Conservation (phyloP, 306 rosid species). For the Vigna reflexopilosa region DNA sequence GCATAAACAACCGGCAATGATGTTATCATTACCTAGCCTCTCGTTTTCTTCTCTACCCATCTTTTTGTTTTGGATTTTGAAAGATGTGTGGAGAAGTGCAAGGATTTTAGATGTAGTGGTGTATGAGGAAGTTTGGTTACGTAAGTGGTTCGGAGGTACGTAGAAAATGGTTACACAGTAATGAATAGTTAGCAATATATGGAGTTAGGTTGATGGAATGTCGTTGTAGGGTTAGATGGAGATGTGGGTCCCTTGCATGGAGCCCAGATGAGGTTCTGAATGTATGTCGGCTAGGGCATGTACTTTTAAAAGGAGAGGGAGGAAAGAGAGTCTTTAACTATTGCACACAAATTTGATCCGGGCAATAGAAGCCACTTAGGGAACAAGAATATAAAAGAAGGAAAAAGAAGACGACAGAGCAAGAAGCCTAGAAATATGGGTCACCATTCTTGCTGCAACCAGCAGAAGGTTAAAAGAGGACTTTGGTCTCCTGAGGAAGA, state of each 20-base stretch:
- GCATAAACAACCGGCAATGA: constrained; percentile 55
- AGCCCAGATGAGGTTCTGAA: constrained; percentile 57
- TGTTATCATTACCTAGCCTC: background rate
- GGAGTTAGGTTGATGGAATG: constrained; percentile 66
- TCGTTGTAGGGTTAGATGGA: constrained; percentile 90
- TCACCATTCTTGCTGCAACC: constrained; percentile 97
- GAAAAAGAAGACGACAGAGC: background rate
- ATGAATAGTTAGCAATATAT: background rate
- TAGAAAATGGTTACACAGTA: constrained; percentile 55
- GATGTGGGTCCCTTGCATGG: constrained; percentile 60
- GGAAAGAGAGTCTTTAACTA: constrained; percentile 46
- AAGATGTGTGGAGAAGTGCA: background rate
- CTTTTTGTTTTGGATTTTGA: background rate
- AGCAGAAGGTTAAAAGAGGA: constrained; percentile 97
- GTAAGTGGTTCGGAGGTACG: constrained; percentile 63
- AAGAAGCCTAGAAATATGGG: constrained; percentile 59
- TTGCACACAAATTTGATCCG: constrained; percentile 32
- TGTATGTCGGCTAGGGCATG: constrained; percentile 54
- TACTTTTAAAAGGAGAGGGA: constrained; percentile 49
- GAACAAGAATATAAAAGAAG: constrained; percentile 12
- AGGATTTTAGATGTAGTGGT: constrained; percentile 21
- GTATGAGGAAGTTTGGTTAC: constrained; percentile 57
- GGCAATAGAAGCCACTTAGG: constrained; percentile 42
- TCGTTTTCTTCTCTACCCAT: background rate
- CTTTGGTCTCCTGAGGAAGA: constrained; percentile 99